These are phyloP conservation scores for Aspergillus terreus DNA, from an alignment of 2,329 filamentous ascomycete genomes.

Conservation along the genomic window DNA sequence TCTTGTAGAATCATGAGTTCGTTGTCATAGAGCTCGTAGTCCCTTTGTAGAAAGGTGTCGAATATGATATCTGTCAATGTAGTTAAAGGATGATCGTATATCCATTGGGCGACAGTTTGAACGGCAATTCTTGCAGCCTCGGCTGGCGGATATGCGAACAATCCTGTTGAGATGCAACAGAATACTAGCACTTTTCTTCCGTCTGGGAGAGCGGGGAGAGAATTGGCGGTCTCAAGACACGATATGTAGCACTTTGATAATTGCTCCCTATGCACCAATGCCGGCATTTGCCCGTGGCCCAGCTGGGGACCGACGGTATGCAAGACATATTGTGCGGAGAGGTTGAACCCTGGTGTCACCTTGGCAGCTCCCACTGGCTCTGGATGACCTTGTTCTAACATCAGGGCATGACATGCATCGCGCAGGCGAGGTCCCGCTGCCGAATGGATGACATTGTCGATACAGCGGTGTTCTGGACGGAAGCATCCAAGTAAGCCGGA, in stretches of 20 bases:
- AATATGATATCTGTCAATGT: constrained; percentile 21
- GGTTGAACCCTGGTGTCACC: constrained; percentile 17
- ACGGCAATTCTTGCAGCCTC: constrained; percentile 15
- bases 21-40: constrained; percentile 12
- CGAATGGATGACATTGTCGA: constrained; percentile 23
- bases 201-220: constrained; percentile 9
- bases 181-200: constrained; percentile 17
- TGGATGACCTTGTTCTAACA: constrained; percentile 7
- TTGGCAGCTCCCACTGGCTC: constrained; percentile 14
- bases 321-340: constrained; percentile 14
- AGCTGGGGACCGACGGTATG: constrained; percentile 22
- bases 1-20: background rate
- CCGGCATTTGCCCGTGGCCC: background rate
- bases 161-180: constrained; percentile 22
- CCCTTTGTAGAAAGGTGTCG: constrained; percentile 16
- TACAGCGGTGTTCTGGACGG: constrained; percentile 19
- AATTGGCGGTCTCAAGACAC: constrained; percentile 12
- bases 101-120: constrained; percentile 14
- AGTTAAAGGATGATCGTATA: constrained; percentile 6
- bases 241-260: constrained; percentile 16
- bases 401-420: constrained; percentile 15
- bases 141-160: constrained; percentile 20
- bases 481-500: constrained; percentile 19
- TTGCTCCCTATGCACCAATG: constrained; percentile 7
- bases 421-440: constrained; percentile 20